Base-by-base conservation (phyloP, 441 rosid species). In the Mallotus japonicus region DNA sequence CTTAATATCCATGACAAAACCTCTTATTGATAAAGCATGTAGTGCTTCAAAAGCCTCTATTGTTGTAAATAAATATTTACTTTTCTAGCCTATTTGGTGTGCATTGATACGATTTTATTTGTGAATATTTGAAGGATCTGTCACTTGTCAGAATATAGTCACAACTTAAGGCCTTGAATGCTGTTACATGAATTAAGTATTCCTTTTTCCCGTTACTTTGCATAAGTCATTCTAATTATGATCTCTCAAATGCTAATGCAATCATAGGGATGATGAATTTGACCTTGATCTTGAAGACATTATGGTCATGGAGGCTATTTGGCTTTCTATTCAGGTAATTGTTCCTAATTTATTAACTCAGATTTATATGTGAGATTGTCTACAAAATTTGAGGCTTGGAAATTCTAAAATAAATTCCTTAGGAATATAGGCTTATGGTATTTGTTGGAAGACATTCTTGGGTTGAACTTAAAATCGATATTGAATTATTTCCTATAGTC, bases 301-400 rank as follows among this genome's bases (percentile, higher is more conserved):
- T 77, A 96, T 96, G 99, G 86, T 93, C 62, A 93, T 87, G 92
- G 97, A 93, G 86, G 99, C 97, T 63, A 88, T 96, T 75, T 93
- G 97, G 98, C 97, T 80, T 80, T 96, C 99, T 22, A 85, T 92
- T 75, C 98, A 93, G 98, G 99, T 91, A 84, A 71, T 11, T 13
- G 4, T 44, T 56, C 16, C 58, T 66, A 34, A 44, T 51, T 8
- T 42, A 47, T 17, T 44, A n/a, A 11, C 47, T 67, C 49, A 40
- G 19, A 54, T 34, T 32, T 59, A 17, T 3, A 42, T 50, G 13
- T 72, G 11, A 63, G 62, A 68, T 68, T 59, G 75, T 15, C 57
- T 76, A 9, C 66, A 62, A 42, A 58, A 20, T 63, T 64, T 55
- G 28, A 59, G 59, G 10, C 12, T 46, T 32, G 16, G 44, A 19